Evolutionary conservation across 2,329 filamentous ascomycete species (phyloP), one percentile per base, ranked within the genome.

Genomic region (Hypoxylon sp.): DNA sequence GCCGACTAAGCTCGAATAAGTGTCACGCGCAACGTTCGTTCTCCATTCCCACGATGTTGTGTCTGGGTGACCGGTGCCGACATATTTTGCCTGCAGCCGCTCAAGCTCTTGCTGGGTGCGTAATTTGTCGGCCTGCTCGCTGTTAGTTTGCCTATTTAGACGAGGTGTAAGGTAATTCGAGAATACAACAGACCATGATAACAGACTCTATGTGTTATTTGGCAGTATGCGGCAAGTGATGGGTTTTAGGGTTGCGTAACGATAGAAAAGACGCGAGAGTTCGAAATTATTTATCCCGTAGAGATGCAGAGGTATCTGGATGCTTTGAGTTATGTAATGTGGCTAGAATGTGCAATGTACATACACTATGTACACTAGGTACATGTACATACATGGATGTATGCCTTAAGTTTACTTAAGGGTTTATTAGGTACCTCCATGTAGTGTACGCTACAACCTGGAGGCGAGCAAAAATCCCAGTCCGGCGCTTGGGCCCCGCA

Each of bases 41-140:
- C 91, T 91, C 93, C 94, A 99, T 81, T 99, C 96, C 89, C 96
- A 96, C 79, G 93, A 96, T 24, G 93, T 97, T 12, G 95, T 98
- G 82, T 99, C 96, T 44, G 95, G 93, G 79, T 97, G 94, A 22
- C 96, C 96, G 3, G 96, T 98, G 72, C 96, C 96, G 74, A 99
- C 86, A 83, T 96, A 97, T 75, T 96, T 96, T 75, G 94, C 91
- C 81, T 99, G 96, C 16, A 98, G 91, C 70, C 93, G 91, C 81
- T 99, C 96, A 77, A 99, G 94, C 80, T 99, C 96, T 81, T 99
- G 96, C 74, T 97, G 93, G 8, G 93, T 96, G 77, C 96, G 94
- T 70, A 99, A 91, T 82, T 99, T 99, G 83, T 99, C 96, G 80
- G 96, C 96, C 96, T 90, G 57, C 50, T 45, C 18, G 26, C 46